Conservation (phyloP, 176 grass and related monocot species). For the Elaeis guineensis region DNA sequence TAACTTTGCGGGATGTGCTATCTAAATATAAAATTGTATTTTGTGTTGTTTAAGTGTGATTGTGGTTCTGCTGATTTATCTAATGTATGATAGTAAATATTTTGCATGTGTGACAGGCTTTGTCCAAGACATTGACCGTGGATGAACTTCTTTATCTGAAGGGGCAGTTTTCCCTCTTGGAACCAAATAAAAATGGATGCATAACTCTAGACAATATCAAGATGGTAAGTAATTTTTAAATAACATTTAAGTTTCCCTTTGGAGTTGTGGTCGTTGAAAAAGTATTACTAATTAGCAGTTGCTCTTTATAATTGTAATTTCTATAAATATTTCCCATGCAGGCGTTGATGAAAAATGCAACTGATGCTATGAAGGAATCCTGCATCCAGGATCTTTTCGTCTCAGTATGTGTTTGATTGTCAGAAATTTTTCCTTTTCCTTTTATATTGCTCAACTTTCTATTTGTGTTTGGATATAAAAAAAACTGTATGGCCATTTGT, state of each 20-base stretch:
- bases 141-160: conserved; percentile 78
- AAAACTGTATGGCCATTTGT: not conserved
- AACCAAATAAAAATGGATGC: conserved; percentile 62
- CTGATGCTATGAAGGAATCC: conserved; percentile 71
- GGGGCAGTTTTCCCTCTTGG: conserved; percentile 58
- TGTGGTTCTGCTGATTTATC: not conserved
- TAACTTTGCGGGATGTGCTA: too few relatives aligned
- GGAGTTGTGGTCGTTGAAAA: too few relatives aligned
- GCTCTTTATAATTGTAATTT: not conserved
- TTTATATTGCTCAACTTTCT: conserved; percentile 10
- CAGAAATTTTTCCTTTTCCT: not conserved
- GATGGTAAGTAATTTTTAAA: conserved; percentile 38
- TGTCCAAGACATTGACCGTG: conserved; percentile 68
- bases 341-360: conserved; percentile 60
- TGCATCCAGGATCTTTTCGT: conserved; percentile 59
- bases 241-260: too few relatives aligned
- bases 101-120: conserved; percentile 40
- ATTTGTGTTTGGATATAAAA: not conserved
- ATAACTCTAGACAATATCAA: conserved; percentile 76
- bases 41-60: too few relatives aligned
- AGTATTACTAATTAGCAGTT: too few relatives aligned
- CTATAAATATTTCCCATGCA: conserved; percentile 15
- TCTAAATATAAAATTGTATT: too few relatives aligned
- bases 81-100: conserved; percentile 12
- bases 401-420: conserved; percentile 34